These are phyloP conservation scores for Aphanomyces cochlioides DNA, from an alignment of 352 stramenopile species.

Conservation along the genomic window DNA sequence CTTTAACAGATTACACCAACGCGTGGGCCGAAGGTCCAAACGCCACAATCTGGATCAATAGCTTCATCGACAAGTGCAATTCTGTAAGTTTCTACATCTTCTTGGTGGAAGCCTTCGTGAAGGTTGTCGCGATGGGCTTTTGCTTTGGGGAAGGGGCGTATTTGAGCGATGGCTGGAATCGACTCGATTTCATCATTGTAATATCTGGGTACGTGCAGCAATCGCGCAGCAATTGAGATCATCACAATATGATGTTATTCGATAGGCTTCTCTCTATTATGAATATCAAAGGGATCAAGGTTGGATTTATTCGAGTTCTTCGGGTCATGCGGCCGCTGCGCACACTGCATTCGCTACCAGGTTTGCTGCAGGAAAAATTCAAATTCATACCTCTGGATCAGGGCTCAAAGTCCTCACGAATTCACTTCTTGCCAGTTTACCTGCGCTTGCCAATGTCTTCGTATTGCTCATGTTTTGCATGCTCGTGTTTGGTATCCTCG, in stretches of 20 bases:
- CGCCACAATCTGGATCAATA: conserved; percentile 37
- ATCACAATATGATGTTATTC: not conserved
- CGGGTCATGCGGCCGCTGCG: conserved; percentile 44
- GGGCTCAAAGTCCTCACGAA: conserved; percentile 16
- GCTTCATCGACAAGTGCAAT: conserved; percentile 42
- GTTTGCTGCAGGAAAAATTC: conserved; percentile 29
- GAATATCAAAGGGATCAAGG: conserved; percentile 5
- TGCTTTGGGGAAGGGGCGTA: conserved; percentile 54
- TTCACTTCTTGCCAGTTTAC: conserved; percentile 36
- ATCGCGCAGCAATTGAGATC: not conserved
- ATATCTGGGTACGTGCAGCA: conserved; percentile 36
- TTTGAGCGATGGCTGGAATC: conserved; percentile 73
- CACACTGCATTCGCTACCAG: conserved; percentile 60
- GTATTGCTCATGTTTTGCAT: conserved; percentile 89
- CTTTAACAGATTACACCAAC: conserved; percentile 51
- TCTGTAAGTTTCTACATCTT: conserved; percentile 58
- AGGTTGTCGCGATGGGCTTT: conserved; percentile 76
- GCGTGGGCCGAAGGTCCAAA: conserved; percentile 39
- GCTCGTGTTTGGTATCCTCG: conserved; percentile 87
- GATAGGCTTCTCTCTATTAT: conserved; percentile 20
- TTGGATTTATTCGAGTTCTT: conserved; percentile 36
- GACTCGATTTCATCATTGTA: conserved; percentile 85
- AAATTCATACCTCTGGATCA: not conserved
- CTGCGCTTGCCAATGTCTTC: conserved; percentile 80
- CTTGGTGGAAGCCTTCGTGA: conserved; percentile 65